Conservation (phyloP, 164 flowering plant genomes). For the Tinospora cordifolia region DNA sequence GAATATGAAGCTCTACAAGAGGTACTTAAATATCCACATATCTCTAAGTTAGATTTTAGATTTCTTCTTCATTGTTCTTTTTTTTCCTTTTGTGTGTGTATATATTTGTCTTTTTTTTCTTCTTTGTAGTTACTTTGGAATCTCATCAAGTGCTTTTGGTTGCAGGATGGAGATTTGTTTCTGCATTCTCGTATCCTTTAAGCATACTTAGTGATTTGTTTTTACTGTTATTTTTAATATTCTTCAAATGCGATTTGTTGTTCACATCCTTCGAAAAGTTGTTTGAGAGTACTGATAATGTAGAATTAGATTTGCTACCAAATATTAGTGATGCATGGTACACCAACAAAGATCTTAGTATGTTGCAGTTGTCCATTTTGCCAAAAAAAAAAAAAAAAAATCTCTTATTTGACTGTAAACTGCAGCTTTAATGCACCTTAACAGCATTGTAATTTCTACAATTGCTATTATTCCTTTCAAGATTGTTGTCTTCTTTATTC, state of each 20-base stretch:
- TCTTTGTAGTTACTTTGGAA: background rate
- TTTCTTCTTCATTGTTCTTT: background rate
- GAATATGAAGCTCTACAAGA: constrained; percentile 30
- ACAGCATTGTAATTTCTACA: background rate
- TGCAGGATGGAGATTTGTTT: constrained; percentile 39
- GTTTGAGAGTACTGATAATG: background rate
- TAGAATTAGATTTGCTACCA: no score
- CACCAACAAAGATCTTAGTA: no score
- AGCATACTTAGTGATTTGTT: background rate
- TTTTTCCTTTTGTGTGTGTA: background rate
- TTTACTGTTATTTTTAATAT: background rate
- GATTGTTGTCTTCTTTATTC: background rate
- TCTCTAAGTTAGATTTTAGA: background rate
- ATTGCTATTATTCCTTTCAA: no score
- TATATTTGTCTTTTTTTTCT: background rate
- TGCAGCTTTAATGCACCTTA: no score
- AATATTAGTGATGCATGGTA: no score
- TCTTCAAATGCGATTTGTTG: background rate
- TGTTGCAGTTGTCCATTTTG: no score
- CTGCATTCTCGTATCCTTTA: constrained; percentile 57
- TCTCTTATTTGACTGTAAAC: no score
- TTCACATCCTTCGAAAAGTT: background rate
- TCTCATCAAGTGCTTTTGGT: constrained; percentile 9
- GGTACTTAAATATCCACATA: constrained; percentile 20
- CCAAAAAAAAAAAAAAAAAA: no score